Conservation (phyloP, 2,329 filamentous ascomycete species). For the Helminthosporium solani region DNA sequence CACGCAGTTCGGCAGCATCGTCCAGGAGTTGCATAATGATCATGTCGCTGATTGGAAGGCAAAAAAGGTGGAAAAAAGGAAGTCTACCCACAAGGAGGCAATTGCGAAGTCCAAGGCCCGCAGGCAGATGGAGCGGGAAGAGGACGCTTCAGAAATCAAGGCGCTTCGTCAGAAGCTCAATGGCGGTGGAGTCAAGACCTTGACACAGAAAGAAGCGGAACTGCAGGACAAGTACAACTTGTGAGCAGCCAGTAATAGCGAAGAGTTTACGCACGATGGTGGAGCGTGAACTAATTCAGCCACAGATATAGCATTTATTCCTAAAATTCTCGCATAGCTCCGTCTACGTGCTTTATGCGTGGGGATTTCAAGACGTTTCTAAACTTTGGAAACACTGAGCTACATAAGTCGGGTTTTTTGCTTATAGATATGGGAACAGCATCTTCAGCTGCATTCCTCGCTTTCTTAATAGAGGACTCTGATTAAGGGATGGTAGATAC, state of each 20-base stretch:
- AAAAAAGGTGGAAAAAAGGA: neutral
- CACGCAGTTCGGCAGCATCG: neutral
- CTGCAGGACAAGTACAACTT: neutral
- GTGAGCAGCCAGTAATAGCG: neutral
- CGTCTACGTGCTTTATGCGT: no score
- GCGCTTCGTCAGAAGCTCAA: neutral
- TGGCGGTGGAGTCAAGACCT: neutral
- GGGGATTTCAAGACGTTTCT: no score
- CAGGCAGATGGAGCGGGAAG: neutral
- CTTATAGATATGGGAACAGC: no score
- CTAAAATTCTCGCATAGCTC: no score
- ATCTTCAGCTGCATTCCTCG: no score
- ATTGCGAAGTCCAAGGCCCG: neutral
- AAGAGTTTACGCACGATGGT: no score
- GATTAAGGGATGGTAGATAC: no score
- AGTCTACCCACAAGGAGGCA: neutral
- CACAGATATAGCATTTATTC: no score
- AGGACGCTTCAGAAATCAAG: neutral
- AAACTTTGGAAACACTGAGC: no score
- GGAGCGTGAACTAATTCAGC: no score
- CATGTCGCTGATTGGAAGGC: neutral
- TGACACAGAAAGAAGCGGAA: neutral
- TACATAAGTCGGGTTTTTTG: no score
- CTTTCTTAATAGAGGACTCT: no score
- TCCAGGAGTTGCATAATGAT: neutral